Evolutionary conservation across 2,329 filamentous ascomycete genomes (phyloP).

Genomic region (Leptodontidium sp.): DNA sequence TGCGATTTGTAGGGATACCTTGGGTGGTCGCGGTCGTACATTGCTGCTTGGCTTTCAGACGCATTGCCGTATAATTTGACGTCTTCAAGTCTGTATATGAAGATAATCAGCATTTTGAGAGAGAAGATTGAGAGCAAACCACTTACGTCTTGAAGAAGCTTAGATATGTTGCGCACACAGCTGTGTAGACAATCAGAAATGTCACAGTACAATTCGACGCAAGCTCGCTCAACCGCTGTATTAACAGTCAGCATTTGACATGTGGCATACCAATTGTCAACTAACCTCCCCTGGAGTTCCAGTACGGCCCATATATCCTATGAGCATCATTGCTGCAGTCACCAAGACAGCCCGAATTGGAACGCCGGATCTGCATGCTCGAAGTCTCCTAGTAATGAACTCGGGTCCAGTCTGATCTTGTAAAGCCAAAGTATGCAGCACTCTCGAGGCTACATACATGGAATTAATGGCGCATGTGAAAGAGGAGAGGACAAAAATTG

Average conservation of each 20-base stretch:
- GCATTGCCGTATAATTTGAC: slow-evolving; percentile 51
- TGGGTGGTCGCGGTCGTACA: slow-evolving; percentile 48
- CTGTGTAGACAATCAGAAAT: slow-evolving; percentile 51
- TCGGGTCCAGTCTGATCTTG: slow-evolving; percentile 51
- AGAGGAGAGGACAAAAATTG: slow-evolving; percentile 50
- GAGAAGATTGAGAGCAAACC: neutral
- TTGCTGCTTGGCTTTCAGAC: slow-evolving; percentile 49
- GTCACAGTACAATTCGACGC: slow-evolving; percentile 51
- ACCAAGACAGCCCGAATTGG: slow-evolving; percentile 51
- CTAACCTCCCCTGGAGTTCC: slow-evolving; percentile 49
- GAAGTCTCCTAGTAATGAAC: slow-evolving; percentile 51
- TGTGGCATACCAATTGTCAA: neutral
- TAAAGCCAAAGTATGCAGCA: slow-evolving; percentile 50
- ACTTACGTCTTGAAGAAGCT: slow-evolving; percentile 50
- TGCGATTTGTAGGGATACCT: slow-evolving; percentile 52
- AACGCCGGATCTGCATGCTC: slow-evolving; percentile 50
- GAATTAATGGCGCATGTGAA: slow-evolving; percentile 51
- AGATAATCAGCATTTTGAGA: neutral
- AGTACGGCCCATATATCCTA: slow-evolving; percentile 51
- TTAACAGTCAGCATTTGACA: slow-evolving; percentile 23
- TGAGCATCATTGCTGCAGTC: slow-evolving; percentile 50
- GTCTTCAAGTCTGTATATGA: slow-evolving; percentile 47
- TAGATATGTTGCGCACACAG: slow-evolving; percentile 53
- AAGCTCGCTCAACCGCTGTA: slow-evolving; percentile 49
- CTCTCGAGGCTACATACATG: slow-evolving; percentile 50